phyloP scores from a whole-genome alignment of 2,329 filamentous ascomycete species.

The Trichophyton equinum region DNA sequence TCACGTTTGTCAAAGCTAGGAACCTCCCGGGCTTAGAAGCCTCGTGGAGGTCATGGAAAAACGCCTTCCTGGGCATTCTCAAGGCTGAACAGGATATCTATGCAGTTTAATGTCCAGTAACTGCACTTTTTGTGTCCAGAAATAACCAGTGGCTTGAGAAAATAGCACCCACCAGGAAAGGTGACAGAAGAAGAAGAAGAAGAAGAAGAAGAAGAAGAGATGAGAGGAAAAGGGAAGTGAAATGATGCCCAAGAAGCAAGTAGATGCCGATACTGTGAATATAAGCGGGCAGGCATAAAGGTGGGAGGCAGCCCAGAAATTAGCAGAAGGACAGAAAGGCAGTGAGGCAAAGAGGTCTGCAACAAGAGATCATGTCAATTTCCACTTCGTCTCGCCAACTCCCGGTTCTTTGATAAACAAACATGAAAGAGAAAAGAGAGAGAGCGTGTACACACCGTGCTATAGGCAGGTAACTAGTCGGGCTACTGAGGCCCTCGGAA shows the following conservation, averaged over 20 bases:
- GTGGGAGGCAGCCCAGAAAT: not conserved
- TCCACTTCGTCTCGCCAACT: not conserved
- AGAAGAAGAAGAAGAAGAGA: not conserved
- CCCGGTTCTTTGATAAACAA: not conserved
- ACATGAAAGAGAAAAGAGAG: not conserved
- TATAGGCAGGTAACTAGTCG: not conserved
- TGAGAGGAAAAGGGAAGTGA: not conserved
- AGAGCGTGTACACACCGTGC: not conserved
- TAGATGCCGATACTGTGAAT: not conserved
- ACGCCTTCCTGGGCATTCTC: constrained; percentile 54
- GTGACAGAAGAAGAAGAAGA: not conserved
- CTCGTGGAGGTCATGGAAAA: constrained; percentile 45
- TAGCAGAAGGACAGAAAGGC: too few relatives aligned
- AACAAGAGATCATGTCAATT: not conserved
- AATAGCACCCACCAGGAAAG: not conserved
- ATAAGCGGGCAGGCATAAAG: not conserved
- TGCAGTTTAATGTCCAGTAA: not conserved
- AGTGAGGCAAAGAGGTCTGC: not conserved
- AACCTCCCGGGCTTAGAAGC: constrained; percentile 30
- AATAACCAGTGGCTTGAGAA: not conserved
- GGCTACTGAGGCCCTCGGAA: not conserved
- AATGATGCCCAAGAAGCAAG: not conserved
- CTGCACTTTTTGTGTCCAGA: not conserved
- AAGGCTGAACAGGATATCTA: not conserved
- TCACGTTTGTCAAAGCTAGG: constrained; percentile 42